Evolutionary conservation across 140 eudicot species (phyloP).

Genomic region (Bidens hawaiensis): DNA sequence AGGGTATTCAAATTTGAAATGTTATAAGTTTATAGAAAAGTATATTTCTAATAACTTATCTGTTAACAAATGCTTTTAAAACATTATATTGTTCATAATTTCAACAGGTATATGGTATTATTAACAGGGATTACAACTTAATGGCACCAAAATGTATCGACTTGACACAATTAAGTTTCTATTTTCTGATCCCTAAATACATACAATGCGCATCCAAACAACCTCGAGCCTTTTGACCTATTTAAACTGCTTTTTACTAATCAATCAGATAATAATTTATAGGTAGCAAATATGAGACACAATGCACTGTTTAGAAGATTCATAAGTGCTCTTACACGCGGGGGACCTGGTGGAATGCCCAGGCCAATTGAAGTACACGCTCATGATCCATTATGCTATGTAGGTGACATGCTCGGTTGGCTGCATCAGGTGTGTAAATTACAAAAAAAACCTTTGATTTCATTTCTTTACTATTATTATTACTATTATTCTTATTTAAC

Average conservation of each 20-base stretch:
- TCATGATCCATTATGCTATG: slow-evolving; percentile 93
- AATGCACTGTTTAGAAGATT: slow-evolving; percentile 92
- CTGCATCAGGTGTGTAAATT: slow-evolving; percentile 71
- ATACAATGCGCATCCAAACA: neutral
- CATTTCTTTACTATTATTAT: neutral
- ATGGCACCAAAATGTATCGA: neutral
- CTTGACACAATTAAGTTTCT: neutral
- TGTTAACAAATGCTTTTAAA: neutral
- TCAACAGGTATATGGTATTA: neutral
- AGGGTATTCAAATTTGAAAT: neutral
- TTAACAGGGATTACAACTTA: neutral
- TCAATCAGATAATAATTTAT: neutral
- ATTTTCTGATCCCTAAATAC: neutral
- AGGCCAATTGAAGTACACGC: slow-evolving; percentile 99
- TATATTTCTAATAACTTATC: neutral
- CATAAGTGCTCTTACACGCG: slow-evolving; percentile 97
- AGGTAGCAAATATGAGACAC: slow-evolving; percentile 99
- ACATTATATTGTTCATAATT: neutral
- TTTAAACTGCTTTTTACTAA: neutral
- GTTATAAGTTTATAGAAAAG: neutral
- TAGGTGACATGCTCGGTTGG: slow-evolving; percentile 99
- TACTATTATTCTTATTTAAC: too few species aligned
- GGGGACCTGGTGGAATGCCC: slow-evolving; percentile 99
- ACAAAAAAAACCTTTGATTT: neutral
- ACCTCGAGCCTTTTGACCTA: neutral